phyloP scores from a whole-genome alignment of 1,284 basidiomycete species.

The Boletus hoseneyae region DNA sequence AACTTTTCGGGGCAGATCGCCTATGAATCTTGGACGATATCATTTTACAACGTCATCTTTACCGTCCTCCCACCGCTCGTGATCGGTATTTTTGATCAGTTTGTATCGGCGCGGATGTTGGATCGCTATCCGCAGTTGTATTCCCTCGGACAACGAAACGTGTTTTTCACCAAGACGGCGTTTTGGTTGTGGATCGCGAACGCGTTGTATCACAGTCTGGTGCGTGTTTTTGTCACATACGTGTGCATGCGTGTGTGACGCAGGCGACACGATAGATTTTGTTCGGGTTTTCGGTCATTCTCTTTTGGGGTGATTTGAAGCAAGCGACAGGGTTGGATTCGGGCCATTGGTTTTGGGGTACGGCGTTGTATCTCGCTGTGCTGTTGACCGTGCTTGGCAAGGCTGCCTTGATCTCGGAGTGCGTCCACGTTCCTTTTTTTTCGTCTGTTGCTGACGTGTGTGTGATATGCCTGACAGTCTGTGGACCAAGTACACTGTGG shows the following conservation, averaged over 20 bases:
- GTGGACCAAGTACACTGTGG: constrained; percentile 99
- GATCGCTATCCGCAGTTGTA: constrained; percentile 98
- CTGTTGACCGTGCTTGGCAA: constrained; percentile 96
- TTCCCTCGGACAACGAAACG: constrained; percentile 86
- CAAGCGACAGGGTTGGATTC: constrained; percentile 77
- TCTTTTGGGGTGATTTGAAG: constrained; percentile 92
- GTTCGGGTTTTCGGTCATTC: constrained; percentile 84
- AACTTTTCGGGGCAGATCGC: constrained; percentile 98
- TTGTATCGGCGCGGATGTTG: constrained; percentile 93
- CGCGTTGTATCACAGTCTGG: constrained; percentile 90
- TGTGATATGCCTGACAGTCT: constrained; percentile 47
- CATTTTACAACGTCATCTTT: constrained; percentile 90
- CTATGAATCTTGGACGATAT: constrained; percentile 98
- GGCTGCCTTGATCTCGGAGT: constrained; percentile 97
- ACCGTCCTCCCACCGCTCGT: constrained; percentile 95
- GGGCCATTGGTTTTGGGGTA: constrained; percentile 99
- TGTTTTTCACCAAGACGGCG: constrained; percentile 86
- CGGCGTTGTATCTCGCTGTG: constrained; percentile 88
- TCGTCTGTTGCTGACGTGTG: not conserved
- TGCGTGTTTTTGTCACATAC: constrained; percentile 39
- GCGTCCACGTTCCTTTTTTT: constrained; percentile 29
- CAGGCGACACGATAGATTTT: constrained; percentile 52
- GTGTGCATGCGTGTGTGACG: too few species aligned
- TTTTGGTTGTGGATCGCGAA: constrained; percentile 98
- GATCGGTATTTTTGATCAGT: constrained; percentile 97